Evolutionary conservation across 352 stramenopile species (phyloP).

Genomic region (Phytophthora lateralis): DNA sequence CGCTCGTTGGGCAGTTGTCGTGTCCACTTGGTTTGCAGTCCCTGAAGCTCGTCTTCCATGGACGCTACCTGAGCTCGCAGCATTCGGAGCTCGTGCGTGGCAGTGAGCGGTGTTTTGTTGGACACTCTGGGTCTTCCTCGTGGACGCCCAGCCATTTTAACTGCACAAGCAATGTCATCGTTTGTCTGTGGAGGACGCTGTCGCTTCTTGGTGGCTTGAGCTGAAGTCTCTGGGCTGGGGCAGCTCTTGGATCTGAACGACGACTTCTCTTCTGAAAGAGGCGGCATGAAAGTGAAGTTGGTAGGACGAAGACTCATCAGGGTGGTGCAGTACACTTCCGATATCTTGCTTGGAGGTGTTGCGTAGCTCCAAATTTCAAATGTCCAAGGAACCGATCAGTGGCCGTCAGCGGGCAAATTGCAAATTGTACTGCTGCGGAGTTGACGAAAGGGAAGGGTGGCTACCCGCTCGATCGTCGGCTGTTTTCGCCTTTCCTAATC

Average conservation of each 20-base stretch:
- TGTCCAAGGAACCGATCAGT: neutral
- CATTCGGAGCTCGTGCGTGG: constrained; percentile 30
- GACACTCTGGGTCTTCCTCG: constrained; percentile 10
- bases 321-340: neutral
- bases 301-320: constrained; percentile 3
- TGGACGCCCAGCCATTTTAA: constrained; percentile 4
- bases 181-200: constrained; percentile 4
- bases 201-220: constrained; percentile 20
- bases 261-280: neutral
- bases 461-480: constrained; percentile 2
- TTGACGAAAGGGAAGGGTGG: neutral
- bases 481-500: constrained; percentile 7
- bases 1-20: constrained; percentile 19
- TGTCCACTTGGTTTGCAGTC: constrained; percentile 25
- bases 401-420: constrained; percentile 13
- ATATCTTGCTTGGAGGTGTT: neutral
- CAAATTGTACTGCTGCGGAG: constrained; percentile 8
- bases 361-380: neutral
- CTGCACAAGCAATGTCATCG: constrained; percentile 12
- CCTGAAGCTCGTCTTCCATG: constrained; percentile 30
- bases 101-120: constrained; percentile 17
- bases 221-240: neutral
- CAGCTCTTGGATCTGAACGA: constrained; percentile 6
- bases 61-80: constrained; percentile 26
- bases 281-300: constrained; percentile 1